Conservation (phyloP, 2,329 filamentous ascomycete genomes). For the Epichloe amarillans region DNA sequence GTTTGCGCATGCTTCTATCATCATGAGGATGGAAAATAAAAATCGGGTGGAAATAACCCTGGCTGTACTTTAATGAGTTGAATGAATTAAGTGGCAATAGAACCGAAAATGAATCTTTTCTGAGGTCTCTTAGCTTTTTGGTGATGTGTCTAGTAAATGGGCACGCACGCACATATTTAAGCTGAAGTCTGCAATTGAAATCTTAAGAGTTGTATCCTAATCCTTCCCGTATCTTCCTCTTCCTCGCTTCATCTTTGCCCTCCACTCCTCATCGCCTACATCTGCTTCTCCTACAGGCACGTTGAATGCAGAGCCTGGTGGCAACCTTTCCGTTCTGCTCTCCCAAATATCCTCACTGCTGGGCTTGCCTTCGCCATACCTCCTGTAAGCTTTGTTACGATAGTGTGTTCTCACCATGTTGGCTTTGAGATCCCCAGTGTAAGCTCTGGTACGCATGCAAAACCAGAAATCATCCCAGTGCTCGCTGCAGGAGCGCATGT, state of each 20-base stretch:
- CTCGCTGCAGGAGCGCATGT: constrained; percentile 62
- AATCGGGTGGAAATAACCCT: constrained; percentile 21
- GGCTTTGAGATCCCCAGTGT: constrained; percentile 44
- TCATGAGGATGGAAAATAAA: constrained; percentile 19
- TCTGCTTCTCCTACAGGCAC: constrained; percentile 24
- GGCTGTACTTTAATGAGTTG: constrained; percentile 29
- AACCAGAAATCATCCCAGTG: constrained; percentile 95
- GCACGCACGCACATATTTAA: too few species aligned
- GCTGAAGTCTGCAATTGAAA: too few species aligned
- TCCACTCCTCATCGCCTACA: constrained; percentile 31
- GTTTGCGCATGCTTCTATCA: constrained; percentile 23
- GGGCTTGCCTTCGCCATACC: constrained; percentile 46
- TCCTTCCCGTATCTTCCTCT: constrained; percentile 21
- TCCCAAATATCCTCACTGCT: constrained; percentile 91
- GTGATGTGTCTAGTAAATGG: too few species aligned
- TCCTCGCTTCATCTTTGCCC: constrained; percentile 20
- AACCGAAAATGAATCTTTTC: not conserved
- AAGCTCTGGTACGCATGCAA: constrained; percentile 75
- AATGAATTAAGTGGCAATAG: constrained; percentile 14
- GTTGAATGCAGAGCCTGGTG: constrained; percentile 32
- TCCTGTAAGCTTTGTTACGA: constrained; percentile 48
- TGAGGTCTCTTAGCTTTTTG: not conserved
- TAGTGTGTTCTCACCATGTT: constrained; percentile 54
- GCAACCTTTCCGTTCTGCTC: constrained; percentile 49
- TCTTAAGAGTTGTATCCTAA: constrained; percentile 14